A percentile compares a stretch with the other conserved stretches of the same genome.
These are phyloP conservation scores for Podospora sp. DNA, from an alignment of 495 filamentous ascomycete species.

Conservation along the genomic window DNA sequence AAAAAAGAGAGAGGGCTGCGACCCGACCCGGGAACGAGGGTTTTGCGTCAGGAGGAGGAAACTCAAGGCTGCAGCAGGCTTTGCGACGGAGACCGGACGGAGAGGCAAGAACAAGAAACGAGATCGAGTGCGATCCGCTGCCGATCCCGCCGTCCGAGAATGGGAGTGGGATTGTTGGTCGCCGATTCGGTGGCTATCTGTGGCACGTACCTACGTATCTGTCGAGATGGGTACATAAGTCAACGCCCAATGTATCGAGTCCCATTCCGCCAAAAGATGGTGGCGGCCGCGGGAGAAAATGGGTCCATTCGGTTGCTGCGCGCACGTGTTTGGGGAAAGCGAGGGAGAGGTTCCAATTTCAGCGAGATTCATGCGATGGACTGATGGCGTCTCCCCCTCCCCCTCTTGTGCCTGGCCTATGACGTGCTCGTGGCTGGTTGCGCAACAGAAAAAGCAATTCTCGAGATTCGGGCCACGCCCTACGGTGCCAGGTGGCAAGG, in stretches of 20 bases:
- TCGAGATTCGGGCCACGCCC: conserved; percentile 14
- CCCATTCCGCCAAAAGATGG: not conserved
- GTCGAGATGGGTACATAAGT: not conserved
- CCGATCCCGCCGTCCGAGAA: not conserved
- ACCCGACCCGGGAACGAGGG: conserved; percentile 1
- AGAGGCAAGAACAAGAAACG: not conserved
- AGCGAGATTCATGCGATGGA: conserved; percentile 15
- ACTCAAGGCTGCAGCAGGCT: not conserved
- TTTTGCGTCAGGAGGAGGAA: not conserved
- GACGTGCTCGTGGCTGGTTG: not conserved
- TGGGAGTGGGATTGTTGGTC: not conserved
- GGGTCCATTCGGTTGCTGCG: not conserved
- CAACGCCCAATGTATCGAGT: not conserved
- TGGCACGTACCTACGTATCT: too few relatives aligned
- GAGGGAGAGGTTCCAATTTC: not conserved
- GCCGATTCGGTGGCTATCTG: not conserved
- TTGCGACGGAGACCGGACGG: not conserved
- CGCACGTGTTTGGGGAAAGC: not conserved
- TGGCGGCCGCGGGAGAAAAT: not conserved
- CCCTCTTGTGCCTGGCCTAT: not conserved
- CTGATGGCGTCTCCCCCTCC: conserved; percentile 15
- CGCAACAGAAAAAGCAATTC: conserved; percentile 21
- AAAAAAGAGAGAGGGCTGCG: not conserved
- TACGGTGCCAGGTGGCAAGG: conserved; percentile 24
- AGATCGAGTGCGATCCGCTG: not conserved